Conservation (phyloP, 2,329 filamentous ascomycete genomes). For the Fusarium lyarnte region DNA sequence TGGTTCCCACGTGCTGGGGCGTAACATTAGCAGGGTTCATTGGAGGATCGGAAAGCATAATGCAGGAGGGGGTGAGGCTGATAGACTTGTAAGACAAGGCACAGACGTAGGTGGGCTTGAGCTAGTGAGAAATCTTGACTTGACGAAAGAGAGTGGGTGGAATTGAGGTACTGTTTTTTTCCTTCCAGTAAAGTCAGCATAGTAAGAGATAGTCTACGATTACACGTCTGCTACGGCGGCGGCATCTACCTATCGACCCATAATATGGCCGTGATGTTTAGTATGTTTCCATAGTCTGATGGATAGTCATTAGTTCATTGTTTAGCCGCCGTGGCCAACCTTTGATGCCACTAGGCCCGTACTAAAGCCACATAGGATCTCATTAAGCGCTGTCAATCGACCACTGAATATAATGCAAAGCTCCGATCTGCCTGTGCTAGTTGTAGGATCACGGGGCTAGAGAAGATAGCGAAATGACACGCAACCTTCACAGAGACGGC, state of each 20-base stretch:
- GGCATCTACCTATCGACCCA: not conserved
- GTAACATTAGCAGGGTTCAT: not conserved
- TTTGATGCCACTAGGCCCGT: not conserved
- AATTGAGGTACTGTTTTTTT: not conserved
- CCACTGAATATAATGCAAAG: not conserved
- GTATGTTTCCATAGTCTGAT: not conserved
- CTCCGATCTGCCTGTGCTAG: not conserved
- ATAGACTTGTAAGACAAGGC: not conserved
- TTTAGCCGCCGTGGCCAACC: constrained; percentile 11
- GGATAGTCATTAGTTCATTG: not conserved
- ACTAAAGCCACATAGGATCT: constrained; percentile 2
- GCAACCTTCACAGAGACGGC: not conserved
- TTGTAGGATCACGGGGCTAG: not conserved
- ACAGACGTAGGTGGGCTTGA: not conserved
- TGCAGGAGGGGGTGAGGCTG: not conserved
- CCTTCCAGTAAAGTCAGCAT: not conserved
- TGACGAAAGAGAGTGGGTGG: not conserved
- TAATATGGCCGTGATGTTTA: not conserved
- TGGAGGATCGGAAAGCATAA: not conserved
- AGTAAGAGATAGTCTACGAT: not conserved
- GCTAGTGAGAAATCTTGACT: not conserved
- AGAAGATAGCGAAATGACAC: not conserved
- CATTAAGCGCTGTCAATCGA: not conserved
- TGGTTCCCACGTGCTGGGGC: constrained; percentile 20
- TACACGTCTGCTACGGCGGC: not conserved